Evolutionary conservation across 768 basidiomycete genomes (phyloP).

Genomic region (Amylocystis lapponica): DNA sequence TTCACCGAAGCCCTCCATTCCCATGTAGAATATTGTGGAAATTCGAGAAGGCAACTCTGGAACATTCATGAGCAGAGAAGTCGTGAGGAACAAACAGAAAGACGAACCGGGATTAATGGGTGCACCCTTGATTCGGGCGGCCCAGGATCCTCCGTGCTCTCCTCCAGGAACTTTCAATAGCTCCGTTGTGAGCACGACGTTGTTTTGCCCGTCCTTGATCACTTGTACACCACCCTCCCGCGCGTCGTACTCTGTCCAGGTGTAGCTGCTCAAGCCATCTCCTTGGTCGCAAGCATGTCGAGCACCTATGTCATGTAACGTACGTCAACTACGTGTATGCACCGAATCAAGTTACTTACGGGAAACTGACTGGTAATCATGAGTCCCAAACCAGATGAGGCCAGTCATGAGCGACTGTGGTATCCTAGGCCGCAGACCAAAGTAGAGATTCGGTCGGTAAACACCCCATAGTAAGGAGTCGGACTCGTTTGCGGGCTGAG

Average conservation of each 20-base stretch:
- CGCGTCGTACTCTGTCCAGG: slow-evolving; percentile 84
- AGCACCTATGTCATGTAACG: slow-evolving; percentile 46
- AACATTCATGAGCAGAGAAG: slow-evolving; percentile 2
- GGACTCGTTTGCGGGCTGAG: slow-evolving; percentile 42
- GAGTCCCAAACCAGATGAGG: slow-evolving; percentile 90
- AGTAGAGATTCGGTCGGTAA: slow-evolving; percentile 92
- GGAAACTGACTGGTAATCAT: slow-evolving; percentile 68
- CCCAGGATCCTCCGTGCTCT: slow-evolving; percentile 84
- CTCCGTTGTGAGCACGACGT: slow-evolving; percentile 78
- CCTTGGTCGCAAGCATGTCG: slow-evolving; percentile 89
- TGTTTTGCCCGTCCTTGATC: slow-evolving; percentile 75
- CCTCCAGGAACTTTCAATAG: slow-evolving; percentile 85
- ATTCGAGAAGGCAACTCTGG: slow-evolving; percentile 49
- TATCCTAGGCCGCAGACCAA: slow-evolving; percentile 79
- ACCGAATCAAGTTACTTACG: slow-evolving; percentile 38
- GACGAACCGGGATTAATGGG: slow-evolving; percentile 66
- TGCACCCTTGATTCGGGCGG: slow-evolving; percentile 74
- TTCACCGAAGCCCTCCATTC: slow-evolving; percentile 81
- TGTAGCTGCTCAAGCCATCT: slow-evolving; percentile 75
- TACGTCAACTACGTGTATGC: too few species aligned
- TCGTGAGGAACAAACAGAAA: slow-evolving; percentile 6
- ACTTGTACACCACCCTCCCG: slow-evolving; percentile 84
- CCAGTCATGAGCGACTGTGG: slow-evolving; percentile 92
- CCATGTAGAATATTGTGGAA: slow-evolving; percentile 82
- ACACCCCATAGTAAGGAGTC: slow-evolving; percentile 70